These are phyloP conservation scores for Zoysia japonica DNA, from an alignment of 176 grass and related monocot genomes.

Conservation along the genomic window DNA sequence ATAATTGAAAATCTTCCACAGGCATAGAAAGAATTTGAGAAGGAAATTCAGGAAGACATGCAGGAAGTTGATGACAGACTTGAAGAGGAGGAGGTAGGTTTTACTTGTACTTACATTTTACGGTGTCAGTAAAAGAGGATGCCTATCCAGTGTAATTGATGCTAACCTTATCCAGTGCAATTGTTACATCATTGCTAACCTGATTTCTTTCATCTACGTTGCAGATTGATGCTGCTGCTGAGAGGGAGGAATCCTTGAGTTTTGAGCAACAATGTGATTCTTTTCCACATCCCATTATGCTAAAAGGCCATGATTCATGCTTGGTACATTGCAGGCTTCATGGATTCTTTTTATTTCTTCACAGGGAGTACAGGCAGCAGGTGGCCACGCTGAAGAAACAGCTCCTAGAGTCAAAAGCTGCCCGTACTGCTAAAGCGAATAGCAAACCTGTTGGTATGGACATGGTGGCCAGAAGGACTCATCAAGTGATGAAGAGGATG, in stretches of 20 bases:
- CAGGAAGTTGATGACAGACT: slow-evolving; percentile 72
- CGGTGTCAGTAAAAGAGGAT: background rate
- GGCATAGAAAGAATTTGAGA: slow-evolving; percentile 98
- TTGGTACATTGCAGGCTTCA: slow-evolving; percentile 11
- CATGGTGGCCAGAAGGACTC: slow-evolving; percentile 50
- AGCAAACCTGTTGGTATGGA: slow-evolving; percentile 44
- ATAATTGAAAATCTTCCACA: slow-evolving; percentile 32
- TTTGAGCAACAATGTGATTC: slow-evolving; percentile 74
- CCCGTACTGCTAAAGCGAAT: slow-evolving; percentile 42
- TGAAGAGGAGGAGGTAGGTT: slow-evolving; percentile 84
- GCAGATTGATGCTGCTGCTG: slow-evolving; percentile 95
- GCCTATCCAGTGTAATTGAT: background rate
- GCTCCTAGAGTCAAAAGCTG: slow-evolving; percentile 41
- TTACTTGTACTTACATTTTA: slow-evolving; percentile 18
- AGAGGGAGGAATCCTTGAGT: slow-evolving; percentile 75
- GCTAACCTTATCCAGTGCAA: background rate
- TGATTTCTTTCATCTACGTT: slow-evolving; percentile 22
- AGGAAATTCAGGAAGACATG: slow-evolving; percentile 91
- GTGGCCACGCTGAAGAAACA: slow-evolving; percentile 61
- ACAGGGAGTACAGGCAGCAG: slow-evolving; percentile 50
- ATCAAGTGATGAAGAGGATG: slow-evolving; percentile 51
- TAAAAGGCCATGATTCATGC: background rate
- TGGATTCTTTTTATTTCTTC: slow-evolving; percentile 27
- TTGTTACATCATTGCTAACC: slow-evolving; percentile 29
- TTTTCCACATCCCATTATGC: background rate